Percentiles rank a stretch among this genome's conserved stretches.
Evolutionary conservation across 202 grass and related monocot genomes (phyloP).

Genomic region (Cymbopogon flexuosus): DNA sequence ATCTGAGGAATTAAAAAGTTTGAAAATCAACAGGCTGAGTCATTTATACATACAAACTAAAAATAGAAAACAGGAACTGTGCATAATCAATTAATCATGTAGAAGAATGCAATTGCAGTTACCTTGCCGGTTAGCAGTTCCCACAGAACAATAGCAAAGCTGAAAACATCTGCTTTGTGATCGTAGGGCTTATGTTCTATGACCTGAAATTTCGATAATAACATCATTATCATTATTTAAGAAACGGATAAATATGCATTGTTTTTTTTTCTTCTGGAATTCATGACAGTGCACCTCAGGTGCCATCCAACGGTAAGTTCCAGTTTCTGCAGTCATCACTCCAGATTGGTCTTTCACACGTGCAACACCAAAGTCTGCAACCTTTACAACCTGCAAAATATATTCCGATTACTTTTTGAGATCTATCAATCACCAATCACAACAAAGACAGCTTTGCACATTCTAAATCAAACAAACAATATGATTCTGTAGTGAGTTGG

Average conservation of each 20-base stretch:
- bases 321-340: slow-evolving; percentile 94
- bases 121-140: slow-evolving; percentile 75
- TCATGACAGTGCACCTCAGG: slow-evolving; percentile 56
- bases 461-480: background rate
- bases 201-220: slow-evolving; percentile 43
- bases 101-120: slow-evolving; percentile 22
- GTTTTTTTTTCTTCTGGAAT: background rate
- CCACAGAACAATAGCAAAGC: slow-evolving; percentile 77
- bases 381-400: slow-evolving; percentile 64
- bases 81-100: background rate
- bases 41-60: background rate
- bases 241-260: background rate
- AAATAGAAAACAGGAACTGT: background rate
- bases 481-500: background rate
- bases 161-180: slow-evolving; percentile 86
- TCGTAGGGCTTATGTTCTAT: slow-evolving; percentile 77
- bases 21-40: background rate
- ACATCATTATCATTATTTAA: background rate
- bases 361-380: slow-evolving; percentile 89
- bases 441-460: background rate
- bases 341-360: slow-evolving; percentile 84
- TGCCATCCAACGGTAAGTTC: slow-evolving; percentile 98
- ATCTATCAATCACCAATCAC: background rate
- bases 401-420: background rate
- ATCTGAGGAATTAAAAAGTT: slow-evolving; percentile 41